Evolutionary conservation across 257 asterid species (phyloP).

Genomic region (Capsicum chinense): DNA sequence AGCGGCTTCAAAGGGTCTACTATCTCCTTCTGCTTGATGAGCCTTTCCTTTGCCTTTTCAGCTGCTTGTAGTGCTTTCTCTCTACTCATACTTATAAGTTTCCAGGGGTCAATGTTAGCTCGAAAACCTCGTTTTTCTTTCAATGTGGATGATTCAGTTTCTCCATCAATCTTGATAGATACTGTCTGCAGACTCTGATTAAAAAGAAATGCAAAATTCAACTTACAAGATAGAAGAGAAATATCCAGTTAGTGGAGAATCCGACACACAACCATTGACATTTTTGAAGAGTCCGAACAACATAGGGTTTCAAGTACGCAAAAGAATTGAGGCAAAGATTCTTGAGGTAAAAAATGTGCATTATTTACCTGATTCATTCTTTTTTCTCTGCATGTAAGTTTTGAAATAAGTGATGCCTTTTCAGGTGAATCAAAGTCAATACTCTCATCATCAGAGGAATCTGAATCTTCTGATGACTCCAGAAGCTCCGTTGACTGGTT

Average conservation of each 20-base stretch:
- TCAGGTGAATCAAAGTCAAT: conserved; percentile 62
- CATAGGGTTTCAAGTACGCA: background rate
- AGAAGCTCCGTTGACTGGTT: conserved; percentile 55
- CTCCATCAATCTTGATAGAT: conserved; percentile 78
- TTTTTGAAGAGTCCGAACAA: too few relatives aligned
- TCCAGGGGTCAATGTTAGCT: conserved; percentile 96
- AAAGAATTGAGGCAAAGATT: conserved; percentile 22
- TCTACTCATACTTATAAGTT: conserved; percentile 75
- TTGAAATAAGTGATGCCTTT: conserved; percentile 53
- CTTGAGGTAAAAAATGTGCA: background rate
- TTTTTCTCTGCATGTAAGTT: conserved; percentile 51
- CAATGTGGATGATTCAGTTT: conserved; percentile 45
- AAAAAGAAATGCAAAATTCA: background rate
- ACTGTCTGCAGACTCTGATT: conserved; percentile 65
- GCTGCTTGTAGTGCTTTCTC: conserved; percentile 81
- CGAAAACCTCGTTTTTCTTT: conserved; percentile 71
- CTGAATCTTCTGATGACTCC: conserved; percentile 81
- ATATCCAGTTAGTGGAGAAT: background rate
- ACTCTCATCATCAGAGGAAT: conserved; percentile 69
- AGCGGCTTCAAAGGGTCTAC: conserved; percentile 57
- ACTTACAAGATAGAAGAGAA: background rate
- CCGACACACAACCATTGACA: too few relatives aligned
- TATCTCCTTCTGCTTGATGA: conserved; percentile 44
- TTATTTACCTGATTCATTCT: conserved; percentile 54
- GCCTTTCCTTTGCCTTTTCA: conserved; percentile 74